Evolutionary conservation across 257 asterid species (phyloP).

Genomic region (Solanum commersonii): DNA sequence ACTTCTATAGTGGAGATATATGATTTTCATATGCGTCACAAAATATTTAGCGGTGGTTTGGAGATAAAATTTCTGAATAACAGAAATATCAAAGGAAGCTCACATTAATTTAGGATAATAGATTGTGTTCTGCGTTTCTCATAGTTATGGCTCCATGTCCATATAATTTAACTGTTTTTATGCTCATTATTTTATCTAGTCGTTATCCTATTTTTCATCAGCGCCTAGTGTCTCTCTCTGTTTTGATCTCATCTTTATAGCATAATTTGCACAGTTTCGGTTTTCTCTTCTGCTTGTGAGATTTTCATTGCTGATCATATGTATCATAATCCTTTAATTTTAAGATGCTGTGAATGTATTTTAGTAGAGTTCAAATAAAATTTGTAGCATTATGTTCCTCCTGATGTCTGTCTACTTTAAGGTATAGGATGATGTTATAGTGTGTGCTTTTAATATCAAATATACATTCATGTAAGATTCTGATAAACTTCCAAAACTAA

Average conservation of each 20-base stretch:
- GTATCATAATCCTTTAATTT: neutral
- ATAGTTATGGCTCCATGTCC: neutral
- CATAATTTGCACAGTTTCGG: neutral
- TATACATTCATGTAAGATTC: neutral
- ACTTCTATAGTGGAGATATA: neutral
- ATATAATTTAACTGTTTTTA: too few species aligned
- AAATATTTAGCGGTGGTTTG: neutral
- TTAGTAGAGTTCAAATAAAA: neutral
- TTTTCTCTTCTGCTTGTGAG: neutral
- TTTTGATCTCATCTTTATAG: neutral
- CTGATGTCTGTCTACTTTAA: too few species aligned
- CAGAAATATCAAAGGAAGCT: neutral
- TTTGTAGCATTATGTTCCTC: too few species aligned
- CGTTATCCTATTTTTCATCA: neutral
- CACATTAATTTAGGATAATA: neutral
- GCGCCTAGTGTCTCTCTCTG: neutral
- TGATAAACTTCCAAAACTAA: neutral
- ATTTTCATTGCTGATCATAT: neutral
- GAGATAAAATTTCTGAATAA: neutral
- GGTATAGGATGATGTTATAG: neutral
- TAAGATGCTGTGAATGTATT: neutral
- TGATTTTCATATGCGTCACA: neutral
- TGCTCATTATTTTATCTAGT: neutral
- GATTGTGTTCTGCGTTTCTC: neutral
- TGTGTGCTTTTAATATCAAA: neutral